Evolutionary conservation across 2,329 filamentous ascomycete genomes (phyloP), one percentile per base, ranked within the genome.

Genomic region (Neonectria magnoliae): DNA sequence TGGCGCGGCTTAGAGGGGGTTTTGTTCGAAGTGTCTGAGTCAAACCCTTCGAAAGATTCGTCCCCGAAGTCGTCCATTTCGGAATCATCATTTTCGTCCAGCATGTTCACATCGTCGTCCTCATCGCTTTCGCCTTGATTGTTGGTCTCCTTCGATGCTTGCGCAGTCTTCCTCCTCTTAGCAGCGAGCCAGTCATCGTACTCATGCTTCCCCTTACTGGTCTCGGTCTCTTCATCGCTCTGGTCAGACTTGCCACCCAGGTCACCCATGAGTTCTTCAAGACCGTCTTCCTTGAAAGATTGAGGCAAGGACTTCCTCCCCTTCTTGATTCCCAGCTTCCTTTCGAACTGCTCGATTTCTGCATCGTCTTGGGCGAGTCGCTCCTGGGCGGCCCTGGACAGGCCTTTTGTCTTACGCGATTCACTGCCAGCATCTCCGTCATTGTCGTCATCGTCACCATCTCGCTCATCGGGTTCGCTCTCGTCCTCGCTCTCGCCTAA

Each of bases 291-390:
- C 20, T 88, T 86, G 71, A 94, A 93, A 0, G 89, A 84, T 69
- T 92, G 91, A 0, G 90, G 90, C 5, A 93, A 78, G 33, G 87
- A 90, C 74, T 93, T 97, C 65, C 91, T 91, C 25, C 89, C 88
- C 75, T 90, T 93, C 69, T 86, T 90, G 36, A 98, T 85, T 0
- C 96, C 95, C 3, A 99, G 82, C 74, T 93, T 97, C 77, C 91
- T 94, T 81, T 99, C 96, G 33, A 98, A 82, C 3, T 90, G 90
- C 20, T 91, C 90, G 71, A 99, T 98, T 71, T 97, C 93, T 2
- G 90, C 92, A 74, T 98, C 94, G 63, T 99, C 95, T 66, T 93
- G 84, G 1, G 88, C 90, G 5, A 98, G 81, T 70, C 86, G 74
- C 85, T 88, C n/a, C 89, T 76, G 20, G 68, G 68, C 57, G 2